These are phyloP conservation scores for Naganishia sp. DNA, from an alignment of 1,284 basidiomycete species.

Conservation along the genomic window DNA sequence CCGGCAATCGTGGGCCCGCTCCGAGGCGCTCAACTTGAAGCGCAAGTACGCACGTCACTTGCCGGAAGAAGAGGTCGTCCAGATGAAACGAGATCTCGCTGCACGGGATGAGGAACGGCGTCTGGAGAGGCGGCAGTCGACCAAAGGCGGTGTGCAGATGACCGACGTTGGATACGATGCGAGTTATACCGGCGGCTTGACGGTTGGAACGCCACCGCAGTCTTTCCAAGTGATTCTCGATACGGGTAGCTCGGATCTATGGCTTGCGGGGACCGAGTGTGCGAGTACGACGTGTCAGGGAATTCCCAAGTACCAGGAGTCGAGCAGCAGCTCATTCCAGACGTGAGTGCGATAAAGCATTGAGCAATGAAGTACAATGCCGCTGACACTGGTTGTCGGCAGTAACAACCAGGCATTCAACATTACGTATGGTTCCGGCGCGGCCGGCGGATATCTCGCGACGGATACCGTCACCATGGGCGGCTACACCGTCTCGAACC, in stretches of 20 bases:
- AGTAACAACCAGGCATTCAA: conserved; percentile 42
- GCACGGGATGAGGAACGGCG: background rate
- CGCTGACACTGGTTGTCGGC: background rate
- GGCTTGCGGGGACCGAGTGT: conserved; percentile 31
- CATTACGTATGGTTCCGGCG: conserved; percentile 61
- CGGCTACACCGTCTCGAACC: conserved; percentile 67
- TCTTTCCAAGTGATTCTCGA: conserved; percentile 61
- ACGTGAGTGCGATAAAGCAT: conserved; percentile 33
- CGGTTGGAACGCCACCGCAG: conserved; percentile 56
- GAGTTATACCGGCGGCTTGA: conserved; percentile 37
- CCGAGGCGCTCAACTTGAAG: conserved; percentile 31
- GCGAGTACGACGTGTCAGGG: conserved; percentile 39
- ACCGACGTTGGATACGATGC: conserved; percentile 33
- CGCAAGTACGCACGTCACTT: conserved; percentile 26
- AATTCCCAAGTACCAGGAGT: conserved; percentile 41
- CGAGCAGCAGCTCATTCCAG: conserved; percentile 35
- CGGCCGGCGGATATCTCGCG: conserved; percentile 68
- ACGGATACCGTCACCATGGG: conserved; percentile 76
- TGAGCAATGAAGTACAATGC: conserved; percentile 3
- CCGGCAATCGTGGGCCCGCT: conserved; percentile 31
- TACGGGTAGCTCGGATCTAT: conserved; percentile 62
- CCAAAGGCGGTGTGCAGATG: conserved; percentile 26
- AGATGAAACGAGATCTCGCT: conserved; percentile 26
- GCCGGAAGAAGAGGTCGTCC: conserved; percentile 16
- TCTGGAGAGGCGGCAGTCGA: conserved; percentile 25